These are phyloP conservation scores for Aspergillus ustus DNA, from an alignment of 2,329 filamentous ascomycete genomes.

Conservation along the genomic window DNA sequence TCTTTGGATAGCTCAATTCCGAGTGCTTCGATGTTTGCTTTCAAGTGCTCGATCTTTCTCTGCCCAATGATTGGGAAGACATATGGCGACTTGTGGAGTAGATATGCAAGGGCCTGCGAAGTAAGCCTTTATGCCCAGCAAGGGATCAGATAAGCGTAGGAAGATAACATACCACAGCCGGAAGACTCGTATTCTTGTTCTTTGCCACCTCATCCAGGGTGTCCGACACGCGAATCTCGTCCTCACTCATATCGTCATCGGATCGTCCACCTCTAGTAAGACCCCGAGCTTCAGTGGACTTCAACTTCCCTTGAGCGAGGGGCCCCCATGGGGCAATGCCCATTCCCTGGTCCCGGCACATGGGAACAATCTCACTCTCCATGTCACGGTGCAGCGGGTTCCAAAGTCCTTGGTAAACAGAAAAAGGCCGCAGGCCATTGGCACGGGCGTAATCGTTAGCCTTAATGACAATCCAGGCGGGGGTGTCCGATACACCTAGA, in stretches of 20 bases:
- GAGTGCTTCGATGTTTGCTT: conserved; percentile 71
- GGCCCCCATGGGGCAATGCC: not conserved
- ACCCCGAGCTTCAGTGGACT: not conserved
- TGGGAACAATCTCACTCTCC: conserved; percentile 42
- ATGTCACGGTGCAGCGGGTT: conserved; percentile 44
- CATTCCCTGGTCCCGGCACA: conserved; percentile 44
- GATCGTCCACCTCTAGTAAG: not conserved
- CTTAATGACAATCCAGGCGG: conserved; percentile 46
- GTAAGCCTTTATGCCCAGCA: not conserved
- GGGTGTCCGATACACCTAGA: conserved; percentile 46
- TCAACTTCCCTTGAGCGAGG: conserved; percentile 4
- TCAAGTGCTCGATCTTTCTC: conserved; percentile 70
- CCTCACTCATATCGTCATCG: conserved; percentile 48
- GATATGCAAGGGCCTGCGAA: conserved; percentile 69
- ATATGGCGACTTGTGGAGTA: conserved; percentile 72
- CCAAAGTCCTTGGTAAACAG: conserved; percentile 47
- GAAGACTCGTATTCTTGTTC: conserved; percentile 1
- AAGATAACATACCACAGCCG: conserved; percentile 1
- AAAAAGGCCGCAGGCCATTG: conserved; percentile 47
- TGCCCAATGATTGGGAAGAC: conserved; percentile 76
- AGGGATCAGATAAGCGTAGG: not conserved
- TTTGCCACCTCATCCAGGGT: not conserved
- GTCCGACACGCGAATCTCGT: conserved; percentile 52
- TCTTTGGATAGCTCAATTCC: conserved; percentile 60
- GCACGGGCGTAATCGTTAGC: conserved; percentile 46